A percentile compares a stretch with the other conserved stretches of the same genome.
These are phyloP conservation scores for Bertia moriformis DNA, from an alignment of 2,329 filamentous ascomycete genomes.

Conservation along the genomic window DNA sequence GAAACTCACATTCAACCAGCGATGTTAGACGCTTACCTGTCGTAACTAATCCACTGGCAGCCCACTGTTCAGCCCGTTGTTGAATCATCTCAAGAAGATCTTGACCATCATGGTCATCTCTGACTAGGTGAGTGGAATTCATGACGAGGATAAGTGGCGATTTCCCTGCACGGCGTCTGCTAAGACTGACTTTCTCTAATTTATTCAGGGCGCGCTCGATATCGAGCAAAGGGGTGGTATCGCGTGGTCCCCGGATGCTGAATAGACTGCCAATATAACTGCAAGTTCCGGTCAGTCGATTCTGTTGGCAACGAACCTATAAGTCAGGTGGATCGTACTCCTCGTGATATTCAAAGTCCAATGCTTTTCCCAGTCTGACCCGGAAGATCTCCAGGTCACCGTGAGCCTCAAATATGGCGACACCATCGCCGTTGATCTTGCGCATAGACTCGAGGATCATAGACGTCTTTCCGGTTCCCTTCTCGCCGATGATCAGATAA, in stretches of 20 bases:
- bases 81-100: conserved; percentile 58
- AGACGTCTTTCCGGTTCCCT: conserved; percentile 58
- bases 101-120: conserved; percentile 52
- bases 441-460: conserved; percentile 61
- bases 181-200: conserved; percentile 54
- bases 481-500: conserved; percentile 54
- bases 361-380: conserved; percentile 53
- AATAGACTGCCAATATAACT: conserved; percentile 56
- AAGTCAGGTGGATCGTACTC: conserved; percentile 11
- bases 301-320: not conserved
- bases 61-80: conserved; percentile 60
- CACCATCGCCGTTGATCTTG: conserved; percentile 50
- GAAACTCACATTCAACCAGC: too few species aligned
- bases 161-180: conserved; percentile 27
- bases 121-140: conserved; percentile 51
- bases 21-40: conserved; percentile 16
- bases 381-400: conserved; percentile 59
- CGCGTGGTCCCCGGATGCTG: conserved; percentile 54
- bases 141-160: conserved; percentile 50
- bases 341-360: conserved; percentile 55
- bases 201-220: conserved; percentile 64
- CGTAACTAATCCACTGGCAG: conserved; percentile 54
- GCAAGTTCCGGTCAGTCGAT: not conserved
- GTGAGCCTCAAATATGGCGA: conserved; percentile 58
- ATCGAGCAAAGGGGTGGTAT: conserved; percentile 54